phyloP scores from a whole-genome alignment of 1,284 basidiomycete species.

The Xerocomus amazonicus region DNA sequence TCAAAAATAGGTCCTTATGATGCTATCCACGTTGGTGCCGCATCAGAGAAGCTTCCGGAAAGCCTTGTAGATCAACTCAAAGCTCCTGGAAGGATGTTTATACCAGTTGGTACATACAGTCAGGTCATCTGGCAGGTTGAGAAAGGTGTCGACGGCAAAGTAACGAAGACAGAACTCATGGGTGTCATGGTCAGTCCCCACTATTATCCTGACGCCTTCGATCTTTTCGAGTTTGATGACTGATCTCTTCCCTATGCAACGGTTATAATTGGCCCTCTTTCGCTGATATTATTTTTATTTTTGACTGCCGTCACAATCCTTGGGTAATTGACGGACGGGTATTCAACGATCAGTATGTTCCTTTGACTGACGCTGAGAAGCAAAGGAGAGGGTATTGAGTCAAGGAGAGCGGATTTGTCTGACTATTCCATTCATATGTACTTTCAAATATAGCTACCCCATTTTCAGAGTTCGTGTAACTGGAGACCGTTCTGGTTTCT shows the following conservation, averaged over 20 bases:
- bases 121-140: slow-evolving; percentile 78
- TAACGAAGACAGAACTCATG: slow-evolving; percentile 70
- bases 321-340: neutral
- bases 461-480: too few species aligned
- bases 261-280: neutral
- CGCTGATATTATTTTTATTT: neutral
- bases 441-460: too few species aligned
- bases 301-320: too few species aligned
- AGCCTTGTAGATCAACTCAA: slow-evolving; percentile 80
- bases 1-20: slow-evolving; percentile 65
- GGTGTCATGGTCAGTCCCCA: slow-evolving; percentile 66
- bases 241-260: slow-evolving; percentile 1
- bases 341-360: slow-evolving; percentile 22
- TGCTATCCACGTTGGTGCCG: slow-evolving; percentile 94
- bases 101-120: slow-evolving; percentile 72
- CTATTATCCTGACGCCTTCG: slow-evolving; percentile 8
- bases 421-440: neutral
- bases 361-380: slow-evolving; percentile 27
- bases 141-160: slow-evolving; percentile 71
- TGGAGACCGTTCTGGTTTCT: too few species aligned
- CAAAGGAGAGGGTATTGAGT: slow-evolving; percentile 24
- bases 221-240: slow-evolving; percentile 12
- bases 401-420: neutral
- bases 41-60: slow-evolving; percentile 74
- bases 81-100: slow-evolving; percentile 87